These are phyloP conservation scores for Noccaea bulbosa DNA, from an alignment of 345 rosid genomes.

Conservation along the genomic window DNA sequence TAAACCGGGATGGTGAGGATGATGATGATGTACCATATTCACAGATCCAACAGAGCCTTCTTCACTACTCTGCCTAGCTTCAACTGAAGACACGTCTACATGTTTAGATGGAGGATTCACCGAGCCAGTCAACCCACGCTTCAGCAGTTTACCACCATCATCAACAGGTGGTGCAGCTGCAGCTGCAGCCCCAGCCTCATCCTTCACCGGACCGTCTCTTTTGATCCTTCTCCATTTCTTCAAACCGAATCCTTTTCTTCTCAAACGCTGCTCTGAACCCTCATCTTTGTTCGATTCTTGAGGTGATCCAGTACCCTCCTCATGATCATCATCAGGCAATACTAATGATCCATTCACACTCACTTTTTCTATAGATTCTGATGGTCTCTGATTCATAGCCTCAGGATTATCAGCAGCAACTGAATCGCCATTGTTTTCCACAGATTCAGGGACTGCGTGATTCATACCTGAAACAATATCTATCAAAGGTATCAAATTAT, in stretches of 20 bases:
- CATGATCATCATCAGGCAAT: constrained; percentile 35
- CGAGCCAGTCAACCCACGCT: constrained; percentile 63
- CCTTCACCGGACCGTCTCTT: constrained; percentile 62
- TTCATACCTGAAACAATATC: constrained; percentile 47
- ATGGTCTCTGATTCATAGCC: constrained; percentile 33
- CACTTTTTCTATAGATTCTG: constrained; percentile 23
- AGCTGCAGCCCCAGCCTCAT: constrained; percentile 44
- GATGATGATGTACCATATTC: constrained; percentile 44
- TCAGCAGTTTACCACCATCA: constrained; percentile 59
- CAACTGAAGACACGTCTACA: constrained; percentile 42
- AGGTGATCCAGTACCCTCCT: constrained; percentile 37
- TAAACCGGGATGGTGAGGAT: constrained; percentile 30
- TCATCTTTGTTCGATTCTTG: constrained; percentile 23
- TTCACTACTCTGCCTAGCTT: constrained; percentile 53
- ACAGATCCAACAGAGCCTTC: constrained; percentile 59
- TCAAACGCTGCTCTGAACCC: constrained; percentile 41
- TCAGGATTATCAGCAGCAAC: constrained; percentile 25
- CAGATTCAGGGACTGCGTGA: constrained; percentile 52
- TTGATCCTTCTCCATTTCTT: constrained; percentile 94
- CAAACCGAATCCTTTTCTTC: constrained; percentile 73
- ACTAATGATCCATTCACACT: constrained; percentile 25
- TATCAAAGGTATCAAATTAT: constrained; percentile 49
- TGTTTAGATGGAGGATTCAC: constrained; percentile 53
- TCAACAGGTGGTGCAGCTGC: constrained; percentile 42
- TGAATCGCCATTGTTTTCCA: constrained; percentile 46